Conservation (phyloP, 495 filamentous ascomycete species). For the Neurospora africana region DNA sequence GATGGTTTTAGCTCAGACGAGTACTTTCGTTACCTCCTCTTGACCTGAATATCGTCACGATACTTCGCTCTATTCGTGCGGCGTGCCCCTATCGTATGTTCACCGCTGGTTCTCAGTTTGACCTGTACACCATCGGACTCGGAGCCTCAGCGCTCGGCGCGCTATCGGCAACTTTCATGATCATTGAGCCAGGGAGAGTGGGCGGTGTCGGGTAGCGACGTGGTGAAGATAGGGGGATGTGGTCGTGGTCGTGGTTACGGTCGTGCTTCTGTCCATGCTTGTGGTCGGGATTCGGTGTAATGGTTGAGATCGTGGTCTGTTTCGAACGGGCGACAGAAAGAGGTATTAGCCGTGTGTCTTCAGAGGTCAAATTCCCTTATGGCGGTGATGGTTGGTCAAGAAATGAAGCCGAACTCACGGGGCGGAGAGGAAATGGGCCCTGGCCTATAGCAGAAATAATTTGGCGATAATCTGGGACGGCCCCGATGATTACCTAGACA, state of each 20-base stretch:
- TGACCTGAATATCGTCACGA: not conserved
- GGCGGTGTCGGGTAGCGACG: not conserved
- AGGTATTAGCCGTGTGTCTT: not conserved
- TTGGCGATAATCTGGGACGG: not conserved
- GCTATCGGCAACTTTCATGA: not conserved
- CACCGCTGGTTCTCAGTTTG: not conserved
- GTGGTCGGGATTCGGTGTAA: not conserved
- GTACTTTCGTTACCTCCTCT: not conserved
- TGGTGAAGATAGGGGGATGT: not conserved
- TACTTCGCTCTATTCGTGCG: not conserved
- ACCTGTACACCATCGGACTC: not conserved
- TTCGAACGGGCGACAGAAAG: not conserved
- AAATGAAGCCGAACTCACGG: not conserved
- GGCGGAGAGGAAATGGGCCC: not conserved
- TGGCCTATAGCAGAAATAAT: not conserved
- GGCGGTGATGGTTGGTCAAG: not conserved
- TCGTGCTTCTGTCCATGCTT: not conserved
- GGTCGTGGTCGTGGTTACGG: not conserved
- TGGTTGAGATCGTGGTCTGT: not conserved
- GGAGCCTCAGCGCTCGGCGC: not conserved
- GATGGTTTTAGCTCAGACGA: not conserved
- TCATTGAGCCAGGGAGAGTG: not conserved
- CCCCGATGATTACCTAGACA: not conserved
- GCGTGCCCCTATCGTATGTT: not conserved
- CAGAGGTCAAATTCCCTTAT: not conserved